Evolutionary conservation across 495 filamentous ascomycete species (phyloP).

Genomic region (Barbatosphaeria neglecta): DNA sequence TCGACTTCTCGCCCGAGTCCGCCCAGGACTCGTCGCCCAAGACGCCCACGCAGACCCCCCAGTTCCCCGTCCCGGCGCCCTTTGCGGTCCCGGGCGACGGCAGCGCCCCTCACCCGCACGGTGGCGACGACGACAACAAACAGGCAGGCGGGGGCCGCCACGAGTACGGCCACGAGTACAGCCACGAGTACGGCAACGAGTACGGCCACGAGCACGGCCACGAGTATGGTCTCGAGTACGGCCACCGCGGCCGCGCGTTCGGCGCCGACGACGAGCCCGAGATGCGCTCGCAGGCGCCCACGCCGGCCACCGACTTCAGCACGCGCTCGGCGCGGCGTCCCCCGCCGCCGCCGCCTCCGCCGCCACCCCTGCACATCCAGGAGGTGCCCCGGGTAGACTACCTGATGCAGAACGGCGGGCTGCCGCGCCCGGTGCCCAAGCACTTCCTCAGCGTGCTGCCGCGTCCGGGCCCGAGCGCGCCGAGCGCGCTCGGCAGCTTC

Average conservation of each 20-base stretch:
- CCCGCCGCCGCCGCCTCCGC: slow-evolving; percentile 62
- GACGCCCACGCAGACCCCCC: slow-evolving; percentile 42
- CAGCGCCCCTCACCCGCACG: too few relatives aligned
- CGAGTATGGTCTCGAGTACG: too few relatives aligned
- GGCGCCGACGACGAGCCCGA: slow-evolving; percentile 10
- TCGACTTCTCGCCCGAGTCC: slow-evolving; percentile 34
- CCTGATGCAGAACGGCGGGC: slow-evolving; percentile 72
- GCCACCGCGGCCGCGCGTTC: too few relatives aligned
- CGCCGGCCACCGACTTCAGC: slow-evolving; percentile 26
- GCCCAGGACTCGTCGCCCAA: slow-evolving; percentile 44
- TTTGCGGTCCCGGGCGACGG: slow-evolving; percentile 15
- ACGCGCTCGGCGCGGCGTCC: slow-evolving; percentile 43
- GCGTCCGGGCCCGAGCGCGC: too few relatives aligned
- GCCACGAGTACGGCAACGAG: too few relatives aligned
- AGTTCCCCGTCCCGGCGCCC: slow-evolving; percentile 35
- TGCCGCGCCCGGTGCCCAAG: slow-evolving; percentile 53
- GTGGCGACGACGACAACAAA: too few relatives aligned
- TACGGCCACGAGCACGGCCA: too few relatives aligned
- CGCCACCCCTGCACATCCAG: slow-evolving; percentile 54
- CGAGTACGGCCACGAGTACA: too few relatives aligned
- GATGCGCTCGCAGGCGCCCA: slow-evolving; percentile 20
- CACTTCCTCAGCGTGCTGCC: slow-evolving; percentile 48
- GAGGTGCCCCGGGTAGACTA: slow-evolving; percentile 73
- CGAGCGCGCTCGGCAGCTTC: too few relatives aligned
- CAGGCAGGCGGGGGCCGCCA: too few relatives aligned